Base-by-base conservation (phyloP, 2,329 filamentous ascomycete genomes). In the Alternaria sp. region DNA sequence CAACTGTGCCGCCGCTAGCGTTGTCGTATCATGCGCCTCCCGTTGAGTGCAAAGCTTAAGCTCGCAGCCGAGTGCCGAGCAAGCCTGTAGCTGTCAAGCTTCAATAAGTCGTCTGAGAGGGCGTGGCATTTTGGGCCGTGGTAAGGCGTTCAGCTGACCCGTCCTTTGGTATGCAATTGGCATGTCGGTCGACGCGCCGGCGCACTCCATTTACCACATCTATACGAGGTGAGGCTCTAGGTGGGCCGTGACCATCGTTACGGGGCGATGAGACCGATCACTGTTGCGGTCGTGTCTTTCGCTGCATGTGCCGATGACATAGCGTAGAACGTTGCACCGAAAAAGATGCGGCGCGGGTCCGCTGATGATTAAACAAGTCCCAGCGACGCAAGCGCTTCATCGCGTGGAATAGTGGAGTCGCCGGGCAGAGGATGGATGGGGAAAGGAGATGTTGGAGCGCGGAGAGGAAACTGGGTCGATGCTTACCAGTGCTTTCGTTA, bases 31-130 rank as follows among this genome's bases (percentile, higher is more conserved):
- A 21, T 46, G 20, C 58, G 58, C 51, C 45, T 56, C 67, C 67
- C 65, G 70, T 55, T 28, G 26, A 50, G 7, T 33, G 53, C 30
- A 61, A 70, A 68, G 65, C 69, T 71, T 71, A 59, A 66, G 59
- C 61, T 61, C 25, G 20, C 41, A 55, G 56, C 62, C 60, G 64
- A 58, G 55, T 54, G 30, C 58, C 64, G 64, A 58, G 45, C 33
- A 46, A 58, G 57, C 25, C 23, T 33, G 58, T 25, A 11, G 30
- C 18, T 37, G 55, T 49, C 26, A 63, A 47, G 50, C 63, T 58
- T 64, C 51, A 47, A 26, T 7, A 58, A 55, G 49, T 33, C 47
- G 18, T 51, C n/a, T n/a, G 7, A 30, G 47, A 50, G 26, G 47
- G 47, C 26, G 6, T 30, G 47, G 47, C 47, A 50, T 30, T 12